A percentile compares a stretch with the other conserved stretches of the same genome.
Evolutionary conservation across 306 rosid genomes (phyloP).

Genomic region (Sophora flavescens): DNA sequence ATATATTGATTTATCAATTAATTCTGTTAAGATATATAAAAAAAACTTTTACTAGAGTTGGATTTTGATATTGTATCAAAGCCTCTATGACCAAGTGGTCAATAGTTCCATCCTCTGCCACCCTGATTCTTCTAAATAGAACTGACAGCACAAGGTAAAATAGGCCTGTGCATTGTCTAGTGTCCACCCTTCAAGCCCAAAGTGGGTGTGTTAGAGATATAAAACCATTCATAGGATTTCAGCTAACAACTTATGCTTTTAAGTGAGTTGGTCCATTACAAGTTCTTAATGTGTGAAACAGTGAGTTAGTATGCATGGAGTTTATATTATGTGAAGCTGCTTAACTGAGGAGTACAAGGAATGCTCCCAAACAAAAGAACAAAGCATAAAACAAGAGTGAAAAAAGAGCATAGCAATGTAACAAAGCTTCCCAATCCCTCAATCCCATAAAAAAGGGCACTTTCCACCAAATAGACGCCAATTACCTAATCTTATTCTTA

Average conservation of each 20-base stretch:
- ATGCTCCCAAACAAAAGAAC: too few species aligned
- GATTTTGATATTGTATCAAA: too few species aligned
- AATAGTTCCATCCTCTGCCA: not conserved
- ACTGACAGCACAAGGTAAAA: not conserved
- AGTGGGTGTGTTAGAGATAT: not conserved
- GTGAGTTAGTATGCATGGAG: not conserved
- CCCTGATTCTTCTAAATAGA: not conserved
- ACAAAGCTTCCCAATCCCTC: too few species aligned
- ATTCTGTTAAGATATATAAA: not conserved
- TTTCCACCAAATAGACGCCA: too few species aligned
- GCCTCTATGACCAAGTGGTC: not conserved
- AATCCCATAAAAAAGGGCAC: too few species aligned
- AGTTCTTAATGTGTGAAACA: not conserved
- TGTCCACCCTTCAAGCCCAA: constrained; percentile 10
- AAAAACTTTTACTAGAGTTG: too few species aligned
- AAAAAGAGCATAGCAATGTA: too few species aligned
- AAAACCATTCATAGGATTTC: not conserved
- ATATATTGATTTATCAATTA: not conserved
- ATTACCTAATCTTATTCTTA: too few species aligned
- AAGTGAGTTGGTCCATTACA: not conserved
- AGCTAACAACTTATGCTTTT: not conserved
- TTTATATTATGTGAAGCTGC: not conserved
- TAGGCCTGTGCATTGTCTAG: not conserved
- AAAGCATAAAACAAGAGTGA: too few species aligned
- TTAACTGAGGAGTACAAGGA: not conserved